Percentiles rank a stretch among this genome's conserved stretches.
These are phyloP conservation scores for Citrus inodora DNA, from an alignment of 345 rosid species.

Conservation along the genomic window DNA sequence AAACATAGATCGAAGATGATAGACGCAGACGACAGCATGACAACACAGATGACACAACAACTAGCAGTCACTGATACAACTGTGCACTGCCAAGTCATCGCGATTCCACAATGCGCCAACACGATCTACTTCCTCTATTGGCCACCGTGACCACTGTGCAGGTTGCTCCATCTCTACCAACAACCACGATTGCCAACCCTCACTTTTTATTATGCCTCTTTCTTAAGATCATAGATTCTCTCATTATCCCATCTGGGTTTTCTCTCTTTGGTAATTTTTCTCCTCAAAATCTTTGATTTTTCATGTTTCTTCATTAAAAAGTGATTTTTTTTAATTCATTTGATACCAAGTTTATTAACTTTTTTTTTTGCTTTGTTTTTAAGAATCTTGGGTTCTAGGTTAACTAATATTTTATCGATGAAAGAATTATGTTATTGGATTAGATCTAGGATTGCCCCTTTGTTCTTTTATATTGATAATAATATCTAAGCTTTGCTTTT, in stretches of 20 bases:
- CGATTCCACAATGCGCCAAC: too few species aligned
- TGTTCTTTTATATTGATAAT: conserved; percentile 13
- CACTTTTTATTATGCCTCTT: conserved; percentile 37
- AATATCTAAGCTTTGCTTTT: conserved; percentile 29
- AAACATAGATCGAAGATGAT: too few species aligned
- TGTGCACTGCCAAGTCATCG: too few species aligned
- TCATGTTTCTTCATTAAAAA: conserved; percentile 18
- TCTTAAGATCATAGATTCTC: conserved; percentile 16
- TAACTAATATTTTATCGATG: conserved; percentile 40
- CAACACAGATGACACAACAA: too few species aligned
- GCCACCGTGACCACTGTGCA: too few species aligned
- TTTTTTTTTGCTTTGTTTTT: conserved; percentile 14
- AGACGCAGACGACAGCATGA: too few species aligned
- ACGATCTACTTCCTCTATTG: too few species aligned
- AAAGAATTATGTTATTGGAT: conserved; percentile 22
- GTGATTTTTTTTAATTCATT: conserved; percentile 17
- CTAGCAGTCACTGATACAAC: too few species aligned
- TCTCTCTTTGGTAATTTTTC: conserved; percentile 11
- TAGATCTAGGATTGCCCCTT: conserved; percentile 45
- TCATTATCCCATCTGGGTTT: conserved; percentile 17
- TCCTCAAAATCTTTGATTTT: conserved; percentile 4
- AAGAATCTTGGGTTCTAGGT: conserved; percentile 50
- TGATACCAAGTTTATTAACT: conserved; percentile 1
- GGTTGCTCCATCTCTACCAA: too few species aligned
- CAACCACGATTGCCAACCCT: conserved; percentile 15